phyloP scores from a whole-genome alignment of 2,329 filamentous ascomycete genomes.

The Dactylonectria estremocensis region DNA sequence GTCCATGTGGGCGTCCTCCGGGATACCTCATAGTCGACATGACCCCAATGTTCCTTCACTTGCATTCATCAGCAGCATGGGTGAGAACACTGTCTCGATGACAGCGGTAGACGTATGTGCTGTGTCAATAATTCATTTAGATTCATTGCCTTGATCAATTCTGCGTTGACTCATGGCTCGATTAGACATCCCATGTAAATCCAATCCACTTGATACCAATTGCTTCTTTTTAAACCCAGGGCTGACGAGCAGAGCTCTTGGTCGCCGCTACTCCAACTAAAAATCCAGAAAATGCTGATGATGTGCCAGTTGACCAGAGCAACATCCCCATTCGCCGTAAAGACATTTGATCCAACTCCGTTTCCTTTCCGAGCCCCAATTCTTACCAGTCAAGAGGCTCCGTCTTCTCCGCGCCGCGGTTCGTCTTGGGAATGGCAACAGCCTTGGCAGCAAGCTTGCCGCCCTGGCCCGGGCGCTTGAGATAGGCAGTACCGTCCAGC shows the following conservation, averaged over 20 bases:
- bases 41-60: background rate
- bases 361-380: background rate
- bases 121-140: slow-evolving; percentile 25
- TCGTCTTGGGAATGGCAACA: slow-evolving; percentile 86
- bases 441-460: slow-evolving; percentile 72
- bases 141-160: slow-evolving; percentile 32
- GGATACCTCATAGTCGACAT: slow-evolving; percentile 28
- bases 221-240: slow-evolving; percentile 36
- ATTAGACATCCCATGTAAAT: slow-evolving; percentile 31
- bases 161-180: slow-evolving; percentile 30
- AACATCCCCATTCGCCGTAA: slow-evolving; percentile 45
- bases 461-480: slow-evolving; percentile 71
- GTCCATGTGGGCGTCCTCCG: slow-evolving; percentile 83
- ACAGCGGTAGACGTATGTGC: slow-evolving; percentile 5
- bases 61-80: background rate
- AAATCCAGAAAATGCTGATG: slow-evolving; percentile 40
- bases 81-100: background rate
- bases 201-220: slow-evolving; percentile 29
- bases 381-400: slow-evolving; percentile 91
- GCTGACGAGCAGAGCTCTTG: slow-evolving; percentile 30
- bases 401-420: slow-evolving; percentile 85
- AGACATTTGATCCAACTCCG: slow-evolving; percentile 34
- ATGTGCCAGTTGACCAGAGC: slow-evolving; percentile 37
- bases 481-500: slow-evolving; percentile 89
- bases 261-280: slow-evolving; percentile 31